Conservation (phyloP, 345 rosid genomes). For the Salix caprea region DNA sequence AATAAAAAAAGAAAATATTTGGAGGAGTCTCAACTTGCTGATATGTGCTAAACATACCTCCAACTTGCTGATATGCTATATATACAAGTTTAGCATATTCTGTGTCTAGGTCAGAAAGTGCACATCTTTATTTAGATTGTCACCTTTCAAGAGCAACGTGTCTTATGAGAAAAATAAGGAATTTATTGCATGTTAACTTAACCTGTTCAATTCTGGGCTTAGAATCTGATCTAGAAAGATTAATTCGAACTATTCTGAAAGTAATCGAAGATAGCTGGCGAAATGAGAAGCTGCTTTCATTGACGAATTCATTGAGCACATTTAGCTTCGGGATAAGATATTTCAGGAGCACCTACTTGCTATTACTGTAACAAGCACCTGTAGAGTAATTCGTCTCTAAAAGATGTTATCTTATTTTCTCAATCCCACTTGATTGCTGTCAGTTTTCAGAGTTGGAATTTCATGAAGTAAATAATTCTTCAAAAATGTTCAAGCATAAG, state of each 20-base stretch:
- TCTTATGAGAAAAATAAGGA: background rate
- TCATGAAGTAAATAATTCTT: slow-evolving; percentile 11
- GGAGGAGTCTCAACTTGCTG: background rate
- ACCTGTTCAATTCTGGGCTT: background rate
- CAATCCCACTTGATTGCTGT: background rate
- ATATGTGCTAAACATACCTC: background rate
- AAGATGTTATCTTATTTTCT: background rate
- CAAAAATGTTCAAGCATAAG: background rate
- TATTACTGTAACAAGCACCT: background rate
- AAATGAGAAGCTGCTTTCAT: background rate
- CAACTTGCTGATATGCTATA: background rate
- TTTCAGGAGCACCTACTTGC: background rate
- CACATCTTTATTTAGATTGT: background rate
- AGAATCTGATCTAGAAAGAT: background rate
- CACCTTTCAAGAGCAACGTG: background rate
- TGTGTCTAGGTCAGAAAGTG: background rate
- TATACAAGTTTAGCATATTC: background rate
- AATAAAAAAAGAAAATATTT: background rate
- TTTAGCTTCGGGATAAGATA: background rate
- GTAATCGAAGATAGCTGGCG: background rate
- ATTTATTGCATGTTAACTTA: background rate
- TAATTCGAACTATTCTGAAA: background rate
- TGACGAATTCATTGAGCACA: background rate
- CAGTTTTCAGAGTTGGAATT: slow-evolving; percentile 6
- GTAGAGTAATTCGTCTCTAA: background rate